Evolutionary conservation across 345 rosid species (phyloP).

Genomic region (Citrus australasica): DNA sequence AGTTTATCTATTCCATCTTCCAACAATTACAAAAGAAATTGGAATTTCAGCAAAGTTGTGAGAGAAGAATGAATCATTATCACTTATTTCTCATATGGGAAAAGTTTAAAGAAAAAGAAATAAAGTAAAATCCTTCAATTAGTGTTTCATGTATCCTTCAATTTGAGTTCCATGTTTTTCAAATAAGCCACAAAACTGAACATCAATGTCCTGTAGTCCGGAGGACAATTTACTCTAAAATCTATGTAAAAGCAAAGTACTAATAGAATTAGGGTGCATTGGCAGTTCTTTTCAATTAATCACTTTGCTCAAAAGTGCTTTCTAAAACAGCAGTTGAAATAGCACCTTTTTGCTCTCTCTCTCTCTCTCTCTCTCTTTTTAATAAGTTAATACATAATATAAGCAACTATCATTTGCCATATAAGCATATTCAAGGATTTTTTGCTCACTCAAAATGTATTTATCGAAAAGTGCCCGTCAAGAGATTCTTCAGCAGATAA

Average conservation of each 20-base stretch:
- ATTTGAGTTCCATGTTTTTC: not conserved
- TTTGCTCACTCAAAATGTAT: not conserved
- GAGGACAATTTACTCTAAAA: not conserved
- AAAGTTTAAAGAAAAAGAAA: no score
- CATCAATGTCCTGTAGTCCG: not conserved
- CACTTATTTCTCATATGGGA: not conserved
- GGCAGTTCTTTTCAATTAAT: not conserved
- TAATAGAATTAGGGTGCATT: not conserved
- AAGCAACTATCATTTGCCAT: not conserved
- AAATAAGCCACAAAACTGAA: not conserved
- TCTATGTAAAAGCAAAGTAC: not conserved
- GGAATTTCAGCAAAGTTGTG: not conserved
- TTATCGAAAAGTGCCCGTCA: not conserved
- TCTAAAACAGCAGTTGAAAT: not conserved
- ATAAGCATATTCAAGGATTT: not conserved
- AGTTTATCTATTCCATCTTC: not conserved
- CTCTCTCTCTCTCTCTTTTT: no score
- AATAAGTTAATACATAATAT: not conserved
- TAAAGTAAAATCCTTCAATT: no score
- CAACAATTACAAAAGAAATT: not conserved
- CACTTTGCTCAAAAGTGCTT: not conserved
- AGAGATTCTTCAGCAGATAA: not conserved
- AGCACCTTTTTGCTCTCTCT: not conserved
- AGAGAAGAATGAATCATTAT: not conserved
- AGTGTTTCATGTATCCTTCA: not conserved